Evolutionary conservation across 1,284 basidiomycete genomes (phyloP).

Genomic region (Agroathelia rolfsii): DNA sequence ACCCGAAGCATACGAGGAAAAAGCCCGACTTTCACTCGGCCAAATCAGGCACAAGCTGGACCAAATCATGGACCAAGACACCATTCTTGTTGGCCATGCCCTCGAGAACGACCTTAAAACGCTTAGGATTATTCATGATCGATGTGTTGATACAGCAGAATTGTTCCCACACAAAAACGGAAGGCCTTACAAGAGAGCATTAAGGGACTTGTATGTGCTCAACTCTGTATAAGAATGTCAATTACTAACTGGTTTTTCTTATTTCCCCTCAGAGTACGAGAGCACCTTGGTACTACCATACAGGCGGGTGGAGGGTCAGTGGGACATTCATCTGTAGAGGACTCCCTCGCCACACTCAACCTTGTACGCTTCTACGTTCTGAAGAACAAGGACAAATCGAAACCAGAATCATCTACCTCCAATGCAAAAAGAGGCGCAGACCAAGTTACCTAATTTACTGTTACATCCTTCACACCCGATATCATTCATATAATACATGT

Average conservation of each 20-base stretch:
- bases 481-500: no score
- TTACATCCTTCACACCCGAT: no score
- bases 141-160: constrained; percentile 75
- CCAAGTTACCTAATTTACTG: no score
- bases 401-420: constrained; percentile 32
- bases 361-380: constrained; percentile 68
- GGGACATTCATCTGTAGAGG: constrained; percentile 81
- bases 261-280: constrained; percentile 62
- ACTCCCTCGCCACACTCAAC: constrained; percentile 77
- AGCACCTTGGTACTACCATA: constrained; percentile 68
- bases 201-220: constrained; percentile 64
- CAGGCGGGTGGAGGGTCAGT: constrained; percentile 62
- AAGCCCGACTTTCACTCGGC: constrained; percentile 54
- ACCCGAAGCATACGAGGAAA: constrained; percentile 40
- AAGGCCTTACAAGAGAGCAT: constrained; percentile 65
- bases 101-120: constrained; percentile 89
- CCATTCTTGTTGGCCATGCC: constrained; percentile 77
- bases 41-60: constrained; percentile 61
- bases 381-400: constrained; percentile 39
- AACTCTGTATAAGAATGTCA: constrained; percentile 2
- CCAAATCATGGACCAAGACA: constrained; percentile 62
- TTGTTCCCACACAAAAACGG: constrained; percentile 79
- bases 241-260: constrained; percentile 3
- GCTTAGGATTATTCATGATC: constrained; percentile 73
- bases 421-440: no score